Evolutionary conservation across 345 rosid species (phyloP).

Genomic region (Tarenaya hassleriana): DNA sequence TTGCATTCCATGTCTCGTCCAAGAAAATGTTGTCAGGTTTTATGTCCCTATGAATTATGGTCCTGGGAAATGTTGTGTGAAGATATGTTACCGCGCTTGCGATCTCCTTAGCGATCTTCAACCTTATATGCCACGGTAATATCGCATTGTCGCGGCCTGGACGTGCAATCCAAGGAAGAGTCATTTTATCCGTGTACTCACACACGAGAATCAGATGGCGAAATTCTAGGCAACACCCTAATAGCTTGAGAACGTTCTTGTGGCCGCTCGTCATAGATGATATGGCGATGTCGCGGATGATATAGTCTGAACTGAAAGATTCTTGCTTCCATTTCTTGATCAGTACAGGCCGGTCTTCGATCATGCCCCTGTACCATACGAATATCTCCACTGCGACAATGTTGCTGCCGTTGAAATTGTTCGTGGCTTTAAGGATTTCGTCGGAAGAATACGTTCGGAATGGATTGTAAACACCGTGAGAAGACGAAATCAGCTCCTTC

Average conservation of each 20-base stretch:
- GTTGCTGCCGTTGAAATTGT: background rate
- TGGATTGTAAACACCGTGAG: conserved; percentile 10
- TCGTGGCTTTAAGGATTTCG: conserved; percentile 16
- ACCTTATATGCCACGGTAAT: conserved; percentile 20
- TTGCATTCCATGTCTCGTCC: background rate
- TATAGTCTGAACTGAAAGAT: conserved; percentile 13
- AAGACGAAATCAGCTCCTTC: conserved; percentile 1
- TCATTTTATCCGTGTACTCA: conserved; percentile 19
- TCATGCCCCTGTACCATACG: conserved; percentile 1
- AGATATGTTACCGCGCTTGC: conserved; percentile 17
- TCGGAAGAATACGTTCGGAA: background rate
- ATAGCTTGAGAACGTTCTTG: conserved; percentile 15
- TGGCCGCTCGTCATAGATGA: conserved; percentile 23
- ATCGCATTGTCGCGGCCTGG: conserved; percentile 3
- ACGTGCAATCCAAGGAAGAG: conserved; percentile 16
- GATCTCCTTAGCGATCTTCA: conserved; percentile 23
- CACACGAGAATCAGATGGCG: conserved; percentile 20
- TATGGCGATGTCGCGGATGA: conserved; percentile 27
- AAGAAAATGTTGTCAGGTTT: background rate
- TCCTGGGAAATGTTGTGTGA: conserved; percentile 13
- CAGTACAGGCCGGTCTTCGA: conserved; percentile 11
- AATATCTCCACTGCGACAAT: background rate
- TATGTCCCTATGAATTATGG: background rate
- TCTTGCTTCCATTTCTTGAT: conserved; percentile 22
- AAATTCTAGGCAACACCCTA: conserved; percentile 24